Evolutionary conservation across 2,329 filamentous ascomycete genomes (phyloP).

Genomic region (Aspergillus carbonarius): DNA sequence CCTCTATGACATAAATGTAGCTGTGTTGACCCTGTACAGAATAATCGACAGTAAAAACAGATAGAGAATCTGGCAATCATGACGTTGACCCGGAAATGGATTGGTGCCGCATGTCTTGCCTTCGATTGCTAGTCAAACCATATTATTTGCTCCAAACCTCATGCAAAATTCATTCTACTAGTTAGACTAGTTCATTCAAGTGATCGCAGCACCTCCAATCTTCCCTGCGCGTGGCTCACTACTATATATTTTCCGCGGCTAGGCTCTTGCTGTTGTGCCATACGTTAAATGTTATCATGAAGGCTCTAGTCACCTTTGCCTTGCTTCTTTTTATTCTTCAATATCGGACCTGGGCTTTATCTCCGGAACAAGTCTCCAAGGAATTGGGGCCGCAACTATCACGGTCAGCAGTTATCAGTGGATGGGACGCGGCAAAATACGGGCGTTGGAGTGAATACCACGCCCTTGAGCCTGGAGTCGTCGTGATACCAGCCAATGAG

Average conservation of each 20-base stretch:
- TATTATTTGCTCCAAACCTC: no score
- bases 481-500: conserved; percentile 4
- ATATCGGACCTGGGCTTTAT: neutral
- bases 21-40: no score
- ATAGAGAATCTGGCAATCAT: neutral
- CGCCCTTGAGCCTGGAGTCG: neutral
- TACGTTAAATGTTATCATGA: neutral
- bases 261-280: no score
- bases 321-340: neutral
- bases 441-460: conserved; percentile 1
- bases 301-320: neutral
- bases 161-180: no score
- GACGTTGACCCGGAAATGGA: neutral
- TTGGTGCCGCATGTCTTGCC: neutral
- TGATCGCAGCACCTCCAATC: no score
- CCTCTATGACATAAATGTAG: no score
- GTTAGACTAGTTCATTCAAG: no score
- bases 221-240: no score
- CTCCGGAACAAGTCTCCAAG: neutral
- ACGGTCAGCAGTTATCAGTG: neutral
- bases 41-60: no score
- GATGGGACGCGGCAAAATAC: neutral
- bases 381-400: conserved; percentile 1
- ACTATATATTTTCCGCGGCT: no score
- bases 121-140: no score